Percentiles rank a stretch among this genome's conserved stretches.
Evolutionary conservation across 202 grass and related monocot species (phyloP).

Genomic region (Setaria viridis): DNA sequence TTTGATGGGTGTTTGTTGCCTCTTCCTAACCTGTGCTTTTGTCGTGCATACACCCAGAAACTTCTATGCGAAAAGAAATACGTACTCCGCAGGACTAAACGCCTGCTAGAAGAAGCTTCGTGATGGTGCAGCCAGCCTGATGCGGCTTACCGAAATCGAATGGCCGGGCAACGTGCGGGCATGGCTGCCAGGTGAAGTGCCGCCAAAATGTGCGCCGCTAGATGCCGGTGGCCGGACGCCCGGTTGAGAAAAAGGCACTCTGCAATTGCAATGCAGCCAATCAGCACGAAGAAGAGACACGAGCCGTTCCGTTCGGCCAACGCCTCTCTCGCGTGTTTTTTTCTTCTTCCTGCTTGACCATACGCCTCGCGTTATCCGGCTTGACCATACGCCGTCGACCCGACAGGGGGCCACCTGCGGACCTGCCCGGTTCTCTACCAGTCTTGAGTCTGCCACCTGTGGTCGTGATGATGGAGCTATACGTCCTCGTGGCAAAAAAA

Average conservation of each 20-base stretch:
- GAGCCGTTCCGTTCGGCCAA: too few species aligned
- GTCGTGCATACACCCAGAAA: background rate
- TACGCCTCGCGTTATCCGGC: too few species aligned
- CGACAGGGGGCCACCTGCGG: background rate
- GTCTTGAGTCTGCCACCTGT: background rate
- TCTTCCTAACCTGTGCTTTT: background rate
- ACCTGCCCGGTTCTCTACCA: background rate
- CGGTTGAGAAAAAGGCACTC: background rate
- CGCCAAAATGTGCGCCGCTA: background rate
- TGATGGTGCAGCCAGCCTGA: background rate
- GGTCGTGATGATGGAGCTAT: background rate
- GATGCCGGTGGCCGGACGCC: background rate
- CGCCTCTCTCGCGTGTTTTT: background rate
- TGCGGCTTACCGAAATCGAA: background rate
- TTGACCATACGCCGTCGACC: too few species aligned
- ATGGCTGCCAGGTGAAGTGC: background rate
- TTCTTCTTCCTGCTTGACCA: background rate
- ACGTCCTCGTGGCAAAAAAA: background rate
- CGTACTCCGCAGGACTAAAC: background rate
- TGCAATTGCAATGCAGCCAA: background rate
- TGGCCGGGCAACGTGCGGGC: background rate
- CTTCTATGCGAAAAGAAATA: background rate
- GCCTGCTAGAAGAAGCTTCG: conserved; percentile 11
- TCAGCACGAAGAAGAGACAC: background rate
- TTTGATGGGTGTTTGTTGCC: background rate